Percentiles rank a stretch among this genome's conserved stretches.
Evolutionary conservation across 2,329 filamentous ascomycete species (phyloP).

Genomic region (Didymella pomorum): DNA sequence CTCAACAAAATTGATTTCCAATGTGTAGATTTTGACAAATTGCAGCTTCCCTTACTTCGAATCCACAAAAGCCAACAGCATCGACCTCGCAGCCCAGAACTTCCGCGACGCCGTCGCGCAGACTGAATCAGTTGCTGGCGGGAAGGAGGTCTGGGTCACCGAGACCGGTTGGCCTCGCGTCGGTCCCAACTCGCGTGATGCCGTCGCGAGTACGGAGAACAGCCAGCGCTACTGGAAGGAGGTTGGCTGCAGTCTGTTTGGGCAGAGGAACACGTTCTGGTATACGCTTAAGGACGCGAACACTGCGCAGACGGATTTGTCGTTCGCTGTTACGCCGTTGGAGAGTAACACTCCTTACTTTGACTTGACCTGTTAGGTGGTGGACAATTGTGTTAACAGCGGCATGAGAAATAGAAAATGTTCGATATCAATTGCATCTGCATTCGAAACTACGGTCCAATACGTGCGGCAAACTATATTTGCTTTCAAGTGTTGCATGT

Average conservation of each 20-base stretch:
- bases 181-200: conserved; percentile 35
- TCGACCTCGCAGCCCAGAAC: conserved; percentile 68
- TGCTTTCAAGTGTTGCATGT: too few species aligned
- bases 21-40: background rate
- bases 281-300: conserved; percentile 52
- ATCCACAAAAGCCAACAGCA: conserved; percentile 61
- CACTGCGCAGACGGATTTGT: conserved; percentile 48
- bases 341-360: conserved; percentile 61
- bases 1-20: background rate
- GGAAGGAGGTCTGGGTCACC: conserved; percentile 82
- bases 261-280: conserved; percentile 40
- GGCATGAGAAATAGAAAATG: too few species aligned
- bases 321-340: conserved; percentile 64
- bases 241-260: conserved; percentile 42
- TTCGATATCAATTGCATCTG: too few species aligned
- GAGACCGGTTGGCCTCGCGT: conserved; percentile 80
- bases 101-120: conserved; percentile 71
- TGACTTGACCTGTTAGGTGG: conserved; percentile 58
- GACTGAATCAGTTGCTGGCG: conserved; percentile 65
- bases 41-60: conserved; percentile 79
- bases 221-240: conserved; percentile 39
- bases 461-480: too few species aligned
- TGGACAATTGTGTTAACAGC: too few species aligned
- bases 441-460: too few species aligned
- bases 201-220: conserved; percentile 38